A percentile compares a stretch with the other conserved stretches of the same genome.
Conservation (phyloP, 2,329 filamentous ascomycete species). For the Phialophora chinensis region DNA sequence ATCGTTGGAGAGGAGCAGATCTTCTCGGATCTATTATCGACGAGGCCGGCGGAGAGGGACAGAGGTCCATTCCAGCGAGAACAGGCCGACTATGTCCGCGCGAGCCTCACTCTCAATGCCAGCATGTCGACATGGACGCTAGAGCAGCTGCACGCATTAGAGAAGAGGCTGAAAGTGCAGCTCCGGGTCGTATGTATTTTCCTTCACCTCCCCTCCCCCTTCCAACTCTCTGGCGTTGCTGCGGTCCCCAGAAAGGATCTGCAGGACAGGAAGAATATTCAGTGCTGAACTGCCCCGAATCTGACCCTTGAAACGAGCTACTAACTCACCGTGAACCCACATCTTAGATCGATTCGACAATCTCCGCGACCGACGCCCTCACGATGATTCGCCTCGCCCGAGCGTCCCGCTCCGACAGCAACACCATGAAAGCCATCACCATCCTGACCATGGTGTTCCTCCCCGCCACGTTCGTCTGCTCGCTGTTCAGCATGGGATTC, state of each 20-base stretch:
- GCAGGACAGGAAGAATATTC: background rate
- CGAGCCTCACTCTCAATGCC: slow-evolving; percentile 4
- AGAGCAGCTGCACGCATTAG: slow-evolving; percentile 10
- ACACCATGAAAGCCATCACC: slow-evolving; percentile 44
- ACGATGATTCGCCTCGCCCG: slow-evolving; percentile 24
- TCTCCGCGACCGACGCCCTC: slow-evolving; percentile 17
- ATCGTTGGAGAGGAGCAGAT: background rate
- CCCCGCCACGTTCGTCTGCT: slow-evolving; percentile 45
- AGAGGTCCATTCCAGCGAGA: background rate
- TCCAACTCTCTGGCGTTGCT: too few relatives aligned
- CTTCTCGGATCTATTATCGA: background rate
- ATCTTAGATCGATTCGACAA: slow-evolving; percentile 20
- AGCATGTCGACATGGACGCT: slow-evolving; percentile 19
- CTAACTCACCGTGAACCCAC: background rate
- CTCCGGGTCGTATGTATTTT: slow-evolving; percentile 9
- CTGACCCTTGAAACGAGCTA: background rate
- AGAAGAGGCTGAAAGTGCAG: slow-evolving; percentile 20
- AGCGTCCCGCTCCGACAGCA: slow-evolving; percentile 10
- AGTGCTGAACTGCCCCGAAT: background rate
- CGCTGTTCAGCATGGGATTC: slow-evolving; percentile 30
- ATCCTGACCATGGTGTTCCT: slow-evolving; percentile 45
- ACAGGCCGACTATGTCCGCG: slow-evolving; percentile 12
- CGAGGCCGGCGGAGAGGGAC: background rate
- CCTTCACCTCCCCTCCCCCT: background rate
- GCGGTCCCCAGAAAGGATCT: too few relatives aligned